A percentile compares a stretch with the other conserved stretches of the same genome.
Conservation (phyloP, 2,329 filamentous ascomycete genomes). For the Stagonosporopsis cucurbitacearum region DNA sequence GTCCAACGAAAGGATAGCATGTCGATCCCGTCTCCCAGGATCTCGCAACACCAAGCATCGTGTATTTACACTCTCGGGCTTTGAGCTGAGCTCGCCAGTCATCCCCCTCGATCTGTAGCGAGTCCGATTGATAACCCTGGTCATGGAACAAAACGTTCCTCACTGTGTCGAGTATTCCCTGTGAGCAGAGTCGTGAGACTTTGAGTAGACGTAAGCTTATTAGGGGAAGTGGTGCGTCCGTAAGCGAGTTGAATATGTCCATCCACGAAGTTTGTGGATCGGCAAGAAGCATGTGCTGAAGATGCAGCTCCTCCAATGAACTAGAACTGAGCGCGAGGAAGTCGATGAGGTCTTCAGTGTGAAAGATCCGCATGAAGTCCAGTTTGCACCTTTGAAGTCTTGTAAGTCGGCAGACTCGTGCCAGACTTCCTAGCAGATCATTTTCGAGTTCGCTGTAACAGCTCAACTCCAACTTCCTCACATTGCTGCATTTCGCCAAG, state of each 20-base stretch:
- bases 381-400: neutral
- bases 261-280: neutral
- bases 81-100: neutral
- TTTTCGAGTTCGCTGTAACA: conserved; percentile 35
- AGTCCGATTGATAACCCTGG: neutral
- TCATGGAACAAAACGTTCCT: neutral
- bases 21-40: neutral
- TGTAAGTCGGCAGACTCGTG: conserved; percentile 3
- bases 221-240: neutral
- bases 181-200: neutral
- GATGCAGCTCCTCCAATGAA: neutral
- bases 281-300: neutral
- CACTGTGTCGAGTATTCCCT: neutral
- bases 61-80: neutral
- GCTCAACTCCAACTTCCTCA: conserved; percentile 27
- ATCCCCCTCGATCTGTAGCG: neutral
- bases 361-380: neutral
- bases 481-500: conserved; percentile 30
- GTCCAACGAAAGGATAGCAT: neutral
- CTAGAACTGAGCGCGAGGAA: neutral
- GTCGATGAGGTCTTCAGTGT: neutral
- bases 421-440: conserved; percentile 33
- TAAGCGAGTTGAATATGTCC: neutral
- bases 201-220: neutral
- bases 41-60: neutral